Percentiles rank a stretch among this genome's conserved stretches.
phyloP scores from a whole-genome alignment of 2,329 filamentous ascomycete species.

The Penicillium sp. region DNA sequence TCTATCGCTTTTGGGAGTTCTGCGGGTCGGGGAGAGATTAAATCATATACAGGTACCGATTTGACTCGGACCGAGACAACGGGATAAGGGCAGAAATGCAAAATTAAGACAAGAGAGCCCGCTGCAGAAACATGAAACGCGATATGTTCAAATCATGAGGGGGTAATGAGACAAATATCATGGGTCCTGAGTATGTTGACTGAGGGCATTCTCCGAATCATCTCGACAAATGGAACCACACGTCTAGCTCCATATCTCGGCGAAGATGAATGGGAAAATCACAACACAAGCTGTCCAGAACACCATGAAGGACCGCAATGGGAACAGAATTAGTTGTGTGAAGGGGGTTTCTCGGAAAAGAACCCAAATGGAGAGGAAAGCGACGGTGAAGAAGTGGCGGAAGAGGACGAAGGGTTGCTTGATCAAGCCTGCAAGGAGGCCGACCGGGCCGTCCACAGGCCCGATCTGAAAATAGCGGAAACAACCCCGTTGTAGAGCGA shows the following conservation, averaged over 20 bases:
- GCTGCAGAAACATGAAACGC: constrained; percentile 3
- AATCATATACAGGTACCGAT: constrained; percentile 11
- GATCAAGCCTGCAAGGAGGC: constrained; percentile 79
- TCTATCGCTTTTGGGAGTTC: background rate
- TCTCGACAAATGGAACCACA: background rate
- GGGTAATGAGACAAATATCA: constrained; percentile 4
- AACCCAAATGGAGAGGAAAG: constrained; percentile 81
- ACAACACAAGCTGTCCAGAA: constrained; percentile 80
- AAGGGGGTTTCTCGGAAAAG: constrained; percentile 54
- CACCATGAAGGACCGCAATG: constrained; percentile 67
- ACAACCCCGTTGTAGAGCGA: constrained; percentile 82
- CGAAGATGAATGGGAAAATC: constrained; percentile 78
- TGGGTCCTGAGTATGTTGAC: background rate
- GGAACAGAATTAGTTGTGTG: constrained; percentile 63
- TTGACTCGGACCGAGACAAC: background rate
- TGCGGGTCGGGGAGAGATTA: constrained; percentile 10
- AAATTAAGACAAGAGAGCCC: constrained; percentile 2
- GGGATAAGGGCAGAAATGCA: background rate
- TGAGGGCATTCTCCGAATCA: background rate
- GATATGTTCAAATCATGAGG: constrained; percentile 15
- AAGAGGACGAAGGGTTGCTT: constrained; percentile 75
- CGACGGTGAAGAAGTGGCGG: constrained; percentile 93
- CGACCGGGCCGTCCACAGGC: constrained; percentile 74
- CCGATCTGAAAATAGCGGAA: constrained; percentile 86
- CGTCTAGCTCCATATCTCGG: constrained; percentile 57